Evolutionary conservation across 768 basidiomycete species (phyloP), one percentile per base, ranked within the genome.

Genomic region (Hygrophoropsis aurantiaca): DNA sequence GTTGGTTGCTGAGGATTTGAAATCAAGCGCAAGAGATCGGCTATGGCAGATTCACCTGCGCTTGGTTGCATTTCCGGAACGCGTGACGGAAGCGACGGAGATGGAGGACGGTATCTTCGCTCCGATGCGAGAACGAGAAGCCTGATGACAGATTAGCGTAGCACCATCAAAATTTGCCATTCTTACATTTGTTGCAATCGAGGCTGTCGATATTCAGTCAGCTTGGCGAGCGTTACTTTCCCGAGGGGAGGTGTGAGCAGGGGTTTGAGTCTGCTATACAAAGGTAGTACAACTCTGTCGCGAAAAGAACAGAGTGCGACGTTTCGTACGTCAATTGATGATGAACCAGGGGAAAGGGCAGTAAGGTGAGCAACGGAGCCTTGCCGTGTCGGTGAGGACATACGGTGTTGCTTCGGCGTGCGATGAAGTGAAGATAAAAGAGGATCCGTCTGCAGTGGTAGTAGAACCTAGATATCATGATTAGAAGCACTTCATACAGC

Each of bases 251-350:
- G 64, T 20, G 76, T 78, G 26, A 90, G 72, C 11, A 83, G 75
- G 3, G 72, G 64, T 36, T 82, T 74, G 11, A 91, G 66, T 8
- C 79, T 71, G 43, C 76, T 58, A 41, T 73, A 79, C 15, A 86
- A 69, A 0, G 89, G 86, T 16, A 88, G 70, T 27, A 92, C 80
- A 47, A 92, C 81, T 46, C 78, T 79, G 67, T 93, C 90, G 23
- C 90, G 80, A 62, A 93, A 93, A 7, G 85, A 80, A 34, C 81
- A 78, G 20, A 93, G 73, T 5, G 88, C 86, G n/a, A 92, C 76
- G 5, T 81, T 81, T 24, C 90, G 83, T 20, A 92, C 88, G 53
- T 93, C 90, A 43, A 93, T 88, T 27, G 78, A 80, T 13, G 77
- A 70, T 1, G 74, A 60, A 11, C 54, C 52, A 1, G 53, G 54